A percentile compares a stretch with the other conserved stretches of the same genome.
Conservation (phyloP, 441 rosid genomes). For the Euphorbia celastroides region DNA sequence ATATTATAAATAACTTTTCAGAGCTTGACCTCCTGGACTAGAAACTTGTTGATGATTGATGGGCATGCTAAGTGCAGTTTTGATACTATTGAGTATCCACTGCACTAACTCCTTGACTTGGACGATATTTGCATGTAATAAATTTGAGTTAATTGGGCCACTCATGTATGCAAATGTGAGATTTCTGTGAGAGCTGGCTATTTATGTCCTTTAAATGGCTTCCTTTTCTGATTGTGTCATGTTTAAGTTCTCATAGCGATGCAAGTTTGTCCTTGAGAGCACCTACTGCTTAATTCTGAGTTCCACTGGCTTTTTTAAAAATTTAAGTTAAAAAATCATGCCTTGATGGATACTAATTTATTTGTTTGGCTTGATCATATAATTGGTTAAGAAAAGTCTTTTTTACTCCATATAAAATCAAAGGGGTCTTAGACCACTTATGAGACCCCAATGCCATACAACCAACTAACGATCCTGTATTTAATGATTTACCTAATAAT, state of each 20-base stretch:
- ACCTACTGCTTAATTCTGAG: no score
- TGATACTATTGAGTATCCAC: background rate
- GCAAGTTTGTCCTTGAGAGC: no score
- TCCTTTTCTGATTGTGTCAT: background rate
- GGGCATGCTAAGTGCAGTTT: background rate
- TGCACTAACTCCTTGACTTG: background rate
- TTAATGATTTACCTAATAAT: no score
- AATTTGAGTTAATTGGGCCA: background rate
- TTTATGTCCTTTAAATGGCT: background rate
- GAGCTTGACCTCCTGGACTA: background rate
- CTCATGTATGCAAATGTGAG: background rate
- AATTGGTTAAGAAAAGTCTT: background rate
- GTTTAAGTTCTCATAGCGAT: background rate
- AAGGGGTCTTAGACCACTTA: background rate
- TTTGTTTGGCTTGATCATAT: no score
- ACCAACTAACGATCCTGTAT: no score
- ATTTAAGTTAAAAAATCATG: no score
- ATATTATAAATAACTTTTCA: background rate
- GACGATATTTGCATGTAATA: background rate
- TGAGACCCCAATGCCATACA: no score
- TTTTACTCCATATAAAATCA: background rate
- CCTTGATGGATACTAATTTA: no score
- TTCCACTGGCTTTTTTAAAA: no score
- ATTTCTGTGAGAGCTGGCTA: background rate
- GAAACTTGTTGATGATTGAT: background rate